Evolutionary conservation across 1,284 basidiomycete species (phyloP).

Genomic region (Sutorius eximius): DNA sequence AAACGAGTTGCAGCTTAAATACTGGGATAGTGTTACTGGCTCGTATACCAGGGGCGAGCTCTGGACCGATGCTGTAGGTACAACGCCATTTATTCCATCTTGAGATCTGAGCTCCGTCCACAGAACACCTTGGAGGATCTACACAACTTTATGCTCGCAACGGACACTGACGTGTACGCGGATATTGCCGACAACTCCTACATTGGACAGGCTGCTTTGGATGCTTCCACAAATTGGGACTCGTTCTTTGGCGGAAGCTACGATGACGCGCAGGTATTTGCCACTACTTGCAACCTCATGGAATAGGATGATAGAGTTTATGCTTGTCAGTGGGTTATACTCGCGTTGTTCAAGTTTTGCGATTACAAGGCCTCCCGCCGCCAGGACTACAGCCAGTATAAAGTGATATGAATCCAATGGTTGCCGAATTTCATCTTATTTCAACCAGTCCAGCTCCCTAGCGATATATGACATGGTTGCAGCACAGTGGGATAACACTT

Average conservation of each 20-base stretch:
- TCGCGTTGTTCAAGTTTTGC: slow-evolving; percentile 53
- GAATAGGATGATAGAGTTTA: background rate
- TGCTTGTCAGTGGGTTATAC: slow-evolving; percentile 47
- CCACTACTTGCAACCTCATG: background rate
- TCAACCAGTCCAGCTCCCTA: slow-evolving; percentile 40
- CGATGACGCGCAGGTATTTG: slow-evolving; percentile 49
- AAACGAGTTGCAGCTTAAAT: slow-evolving; percentile 42
- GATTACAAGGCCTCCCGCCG: slow-evolving; percentile 48
- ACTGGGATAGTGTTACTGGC: slow-evolving; percentile 39
- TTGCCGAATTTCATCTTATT: background rate
- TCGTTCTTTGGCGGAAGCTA: slow-evolving; percentile 45
- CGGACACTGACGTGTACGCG: slow-evolving; percentile 39
- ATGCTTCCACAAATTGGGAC: slow-evolving; percentile 43
- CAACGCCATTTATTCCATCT: background rate
- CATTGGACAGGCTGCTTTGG: slow-evolving; percentile 44
- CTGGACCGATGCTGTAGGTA: slow-evolving; percentile 53
- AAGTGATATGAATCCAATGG: slow-evolving; percentile 31
- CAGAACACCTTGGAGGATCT: slow-evolving; percentile 57
- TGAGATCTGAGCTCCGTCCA: background rate
- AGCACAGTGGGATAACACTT: slow-evolving; percentile 46
- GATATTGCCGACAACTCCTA: slow-evolving; percentile 42
- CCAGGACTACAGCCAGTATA: slow-evolving; percentile 36
- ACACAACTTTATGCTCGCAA: slow-evolving; percentile 52
- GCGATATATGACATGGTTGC: slow-evolving; percentile 50
- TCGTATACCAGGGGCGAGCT: slow-evolving; percentile 46